Conservation (phyloP, 805 yeast species). For the Wickerhamiella hasegawae region DNA sequence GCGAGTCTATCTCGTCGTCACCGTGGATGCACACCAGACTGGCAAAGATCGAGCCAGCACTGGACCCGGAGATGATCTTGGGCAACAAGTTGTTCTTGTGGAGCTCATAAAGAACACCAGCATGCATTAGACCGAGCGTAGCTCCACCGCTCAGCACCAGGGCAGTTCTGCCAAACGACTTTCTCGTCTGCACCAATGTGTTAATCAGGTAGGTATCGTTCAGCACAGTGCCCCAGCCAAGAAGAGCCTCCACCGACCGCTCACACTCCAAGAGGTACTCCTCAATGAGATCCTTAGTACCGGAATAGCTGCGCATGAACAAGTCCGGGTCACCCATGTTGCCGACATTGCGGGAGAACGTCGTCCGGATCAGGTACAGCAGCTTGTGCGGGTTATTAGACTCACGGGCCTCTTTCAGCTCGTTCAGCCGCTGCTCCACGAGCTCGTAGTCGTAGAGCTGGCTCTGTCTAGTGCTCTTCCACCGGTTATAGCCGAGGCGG, state of each 20-base stretch:
- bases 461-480: conserved; percentile 52
- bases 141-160: conserved; percentile 93
- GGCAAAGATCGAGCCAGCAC: conserved; percentile 93
- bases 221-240: conserved; percentile 8
- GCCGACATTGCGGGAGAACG: conserved; percentile 73
- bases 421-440: conserved; percentile 34
- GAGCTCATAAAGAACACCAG: conserved; percentile 76
- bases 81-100: conserved; percentile 66
- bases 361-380: conserved; percentile 63
- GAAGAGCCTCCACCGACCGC: conserved; percentile 25
- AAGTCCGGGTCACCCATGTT: conserved; percentile 70
- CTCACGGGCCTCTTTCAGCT: conserved; percentile 43
- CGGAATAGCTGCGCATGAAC: conserved; percentile 64
- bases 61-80: conserved; percentile 77
- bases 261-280: conserved; percentile 72
- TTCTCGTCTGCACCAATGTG: conserved; percentile 72
- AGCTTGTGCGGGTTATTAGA: conserved; percentile 42
- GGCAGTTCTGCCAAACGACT: conserved; percentile 88
- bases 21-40: conserved; percentile 70
- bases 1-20: conserved; percentile 41
- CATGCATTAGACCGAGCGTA: conserved; percentile 80
- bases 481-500: conserved; percentile 42
- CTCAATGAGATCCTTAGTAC: conserved; percentile 73
- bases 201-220: conserved; percentile 60
- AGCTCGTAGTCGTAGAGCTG: conserved; percentile 59